Evolutionary conservation across 257 asterid genomes (phyloP).

Genomic region (Forsythia viridissima): DNA sequence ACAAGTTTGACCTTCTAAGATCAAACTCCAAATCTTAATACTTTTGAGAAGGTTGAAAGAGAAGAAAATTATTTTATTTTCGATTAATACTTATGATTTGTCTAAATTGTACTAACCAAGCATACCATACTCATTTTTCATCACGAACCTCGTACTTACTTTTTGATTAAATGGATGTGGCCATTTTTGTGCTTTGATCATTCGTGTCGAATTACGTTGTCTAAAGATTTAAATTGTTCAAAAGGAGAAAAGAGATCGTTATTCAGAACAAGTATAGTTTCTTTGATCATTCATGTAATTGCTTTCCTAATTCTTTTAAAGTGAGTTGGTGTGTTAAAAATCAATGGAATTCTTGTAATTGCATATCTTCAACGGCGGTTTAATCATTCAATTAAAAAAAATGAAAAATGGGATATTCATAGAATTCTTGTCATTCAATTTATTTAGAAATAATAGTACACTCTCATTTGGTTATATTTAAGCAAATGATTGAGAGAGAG

Average conservation of each 20-base stretch:
- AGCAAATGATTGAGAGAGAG: constrained; percentile 15
- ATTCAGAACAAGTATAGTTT: too few species aligned
- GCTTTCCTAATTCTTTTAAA: background rate
- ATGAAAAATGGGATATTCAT: constrained; percentile 1
- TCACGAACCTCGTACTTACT: background rate
- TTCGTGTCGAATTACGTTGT: too few species aligned
- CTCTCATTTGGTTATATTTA: constrained; percentile 5
- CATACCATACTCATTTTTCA: too few species aligned
- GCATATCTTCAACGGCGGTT: background rate
- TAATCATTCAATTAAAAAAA: background rate
- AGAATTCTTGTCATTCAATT: constrained; percentile 25
- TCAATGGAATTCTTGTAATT: background rate
- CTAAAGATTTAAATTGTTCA: too few species aligned
- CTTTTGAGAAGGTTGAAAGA: background rate
- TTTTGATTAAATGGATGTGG: background rate
- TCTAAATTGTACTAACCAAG: background rate
- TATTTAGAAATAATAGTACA: background rate
- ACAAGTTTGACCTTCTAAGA: background rate
- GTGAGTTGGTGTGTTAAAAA: background rate
- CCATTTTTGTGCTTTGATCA: too few species aligned
- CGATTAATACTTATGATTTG: background rate
- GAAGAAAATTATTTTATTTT: too few species aligned
- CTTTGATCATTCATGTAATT: too few species aligned
- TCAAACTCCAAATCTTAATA: too few species aligned
- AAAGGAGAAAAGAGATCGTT: too few species aligned